Evolutionary conservation across 176 grass and related monocot species (phyloP).

Genomic region (Aegilops longissima): DNA sequence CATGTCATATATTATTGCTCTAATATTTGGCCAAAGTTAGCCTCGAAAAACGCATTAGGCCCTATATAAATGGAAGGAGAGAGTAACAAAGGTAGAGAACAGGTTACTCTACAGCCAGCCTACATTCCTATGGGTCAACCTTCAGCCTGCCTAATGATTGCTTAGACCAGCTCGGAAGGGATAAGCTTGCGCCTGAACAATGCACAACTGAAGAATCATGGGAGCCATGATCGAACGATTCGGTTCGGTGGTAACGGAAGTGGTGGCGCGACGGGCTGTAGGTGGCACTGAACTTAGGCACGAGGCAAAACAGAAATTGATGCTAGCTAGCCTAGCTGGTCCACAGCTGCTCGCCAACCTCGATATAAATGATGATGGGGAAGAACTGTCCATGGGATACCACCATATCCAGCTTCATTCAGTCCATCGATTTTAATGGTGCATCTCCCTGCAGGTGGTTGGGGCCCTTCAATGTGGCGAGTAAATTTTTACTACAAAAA

Average conservation of each 20-base stretch:
- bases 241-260: background rate
- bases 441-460: constrained; percentile 5
- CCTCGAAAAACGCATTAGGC: no score
- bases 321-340: constrained; percentile 2
- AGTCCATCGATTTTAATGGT: background rate
- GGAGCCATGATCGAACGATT: background rate
- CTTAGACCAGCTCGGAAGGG: constrained; percentile 2
- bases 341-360: constrained; percentile 36
- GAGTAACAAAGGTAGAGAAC: background rate
- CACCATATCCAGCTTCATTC: background rate
- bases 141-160: background rate
- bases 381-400: background rate
- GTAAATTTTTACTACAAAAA: background rate
- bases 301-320: constrained; percentile 16
- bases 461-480: background rate
- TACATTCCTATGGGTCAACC: background rate
- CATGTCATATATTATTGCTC: no score
- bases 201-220: constrained; percentile 11
- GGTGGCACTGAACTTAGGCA: background rate
- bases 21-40: no score
- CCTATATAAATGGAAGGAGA: no score
- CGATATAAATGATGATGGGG: constrained; percentile 38
- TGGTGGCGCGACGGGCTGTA: constrained; percentile 15
- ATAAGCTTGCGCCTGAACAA: background rate
- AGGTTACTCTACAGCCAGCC: background rate